phyloP scores from a whole-genome alignment of 2,329 filamentous ascomycete species.

The Colletotrichum ledebouriae region DNA sequence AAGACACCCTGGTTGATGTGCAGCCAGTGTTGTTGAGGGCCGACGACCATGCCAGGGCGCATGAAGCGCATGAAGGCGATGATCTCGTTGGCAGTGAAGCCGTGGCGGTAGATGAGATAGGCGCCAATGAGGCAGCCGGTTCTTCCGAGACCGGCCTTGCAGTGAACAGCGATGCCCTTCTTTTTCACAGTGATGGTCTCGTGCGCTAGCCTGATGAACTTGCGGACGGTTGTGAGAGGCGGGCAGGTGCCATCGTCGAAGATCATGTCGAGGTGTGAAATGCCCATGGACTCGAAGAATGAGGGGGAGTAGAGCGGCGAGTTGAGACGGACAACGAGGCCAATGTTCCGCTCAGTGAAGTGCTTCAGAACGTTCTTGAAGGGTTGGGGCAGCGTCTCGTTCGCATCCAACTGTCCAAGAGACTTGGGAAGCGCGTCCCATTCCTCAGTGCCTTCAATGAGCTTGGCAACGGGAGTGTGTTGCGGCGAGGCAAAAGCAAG shows the following conservation, averaged over 20 bases:
- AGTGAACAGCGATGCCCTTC: constrained; percentile 96
- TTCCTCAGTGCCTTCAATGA: constrained; percentile 78
- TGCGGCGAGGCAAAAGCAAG: constrained; percentile 97
- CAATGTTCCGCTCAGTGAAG: constrained; percentile 89
- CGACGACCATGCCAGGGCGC: constrained; percentile 98
- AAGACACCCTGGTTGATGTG: constrained; percentile 97
- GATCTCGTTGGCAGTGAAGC: constrained; percentile 96
- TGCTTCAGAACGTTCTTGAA: constrained; percentile 97
- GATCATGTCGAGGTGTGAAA: constrained; percentile 98
- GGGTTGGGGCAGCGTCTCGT: constrained; percentile 80
- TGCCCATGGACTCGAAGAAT: constrained; percentile 96
- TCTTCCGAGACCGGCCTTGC: constrained; percentile 95
- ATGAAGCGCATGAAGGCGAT: constrained; percentile 99
- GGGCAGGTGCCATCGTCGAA: constrained; percentile 99
- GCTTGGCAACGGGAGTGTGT: constrained; percentile 79
- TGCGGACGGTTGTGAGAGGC: constrained; percentile 86
- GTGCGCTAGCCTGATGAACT: constrained; percentile 95
- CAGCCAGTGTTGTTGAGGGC: constrained; percentile 98
- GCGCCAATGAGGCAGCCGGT: constrained; percentile 97
- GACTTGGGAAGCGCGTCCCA: constrained; percentile 82
- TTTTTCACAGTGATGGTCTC: constrained; percentile 93
- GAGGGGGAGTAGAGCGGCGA: constrained; percentile 95
- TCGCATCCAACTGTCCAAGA: constrained; percentile 77
- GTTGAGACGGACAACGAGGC: constrained; percentile 94
- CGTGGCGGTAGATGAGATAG: constrained; percentile 96